phyloP scores from a whole-genome alignment of 1,139 yeast genomes.

The Maudiozyma humilis region DNA sequence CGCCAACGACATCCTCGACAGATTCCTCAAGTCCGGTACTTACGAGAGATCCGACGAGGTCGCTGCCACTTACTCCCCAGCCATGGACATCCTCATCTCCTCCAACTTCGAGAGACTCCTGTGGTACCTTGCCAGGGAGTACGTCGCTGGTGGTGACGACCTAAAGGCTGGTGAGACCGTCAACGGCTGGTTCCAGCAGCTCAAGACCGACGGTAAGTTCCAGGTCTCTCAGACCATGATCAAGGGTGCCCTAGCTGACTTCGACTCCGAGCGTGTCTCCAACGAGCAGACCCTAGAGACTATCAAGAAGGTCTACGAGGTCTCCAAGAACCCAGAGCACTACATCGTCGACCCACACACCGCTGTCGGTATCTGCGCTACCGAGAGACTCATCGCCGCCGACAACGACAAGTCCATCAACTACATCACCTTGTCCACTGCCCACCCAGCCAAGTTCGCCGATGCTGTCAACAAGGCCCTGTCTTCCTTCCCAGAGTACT shows the following conservation, averaged over 20 bases:
- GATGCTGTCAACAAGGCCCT: conserved; percentile 88
- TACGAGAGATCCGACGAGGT: conserved; percentile 73
- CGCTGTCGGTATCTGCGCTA: conserved; percentile 83
- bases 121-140: conserved; percentile 84
- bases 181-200: conserved; percentile 67
- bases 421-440: conserved; percentile 84
- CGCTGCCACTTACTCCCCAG: conserved; percentile 88
- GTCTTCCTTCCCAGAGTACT: conserved; percentile 55
- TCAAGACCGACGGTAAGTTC: conserved; percentile 71
- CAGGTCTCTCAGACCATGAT: conserved; percentile 59
- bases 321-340: conserved; percentile 45
- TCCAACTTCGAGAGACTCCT: conserved; percentile 92
- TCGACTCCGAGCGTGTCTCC: conserved; percentile 72
- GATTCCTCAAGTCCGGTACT: conserved; percentile 79
- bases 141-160: conserved; percentile 47
- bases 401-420: conserved; percentile 39
- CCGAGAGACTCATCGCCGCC: conserved; percentile 50
- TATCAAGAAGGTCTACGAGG: conserved; percentile 57
- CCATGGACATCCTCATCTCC: conserved; percentile 94
- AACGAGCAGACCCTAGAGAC: conserved; percentile 71
- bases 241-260: conserved; percentile 55
- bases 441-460: conserved; percentile 97
- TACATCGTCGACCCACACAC: conserved; percentile 95
- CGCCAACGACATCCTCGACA: conserved; percentile 86
- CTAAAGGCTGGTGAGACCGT: conserved; percentile 68